Conservation (phyloP, 495 filamentous ascomycete genomes). For the Massariosphaeria phaeospora region DNA sequence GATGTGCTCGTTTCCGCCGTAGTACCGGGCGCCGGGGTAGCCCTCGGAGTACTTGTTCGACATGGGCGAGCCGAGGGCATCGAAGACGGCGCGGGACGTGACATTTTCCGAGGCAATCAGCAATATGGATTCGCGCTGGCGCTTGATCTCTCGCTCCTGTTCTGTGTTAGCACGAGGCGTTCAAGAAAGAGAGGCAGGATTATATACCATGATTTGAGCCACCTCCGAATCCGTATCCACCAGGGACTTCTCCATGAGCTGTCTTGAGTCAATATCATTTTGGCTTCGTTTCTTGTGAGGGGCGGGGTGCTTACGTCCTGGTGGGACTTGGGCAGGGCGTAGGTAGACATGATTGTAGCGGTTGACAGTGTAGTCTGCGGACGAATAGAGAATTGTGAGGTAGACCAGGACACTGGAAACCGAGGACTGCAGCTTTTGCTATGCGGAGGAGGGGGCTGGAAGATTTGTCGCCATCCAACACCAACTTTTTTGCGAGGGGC, state of each 20-base stretch:
- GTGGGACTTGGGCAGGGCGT: conserved; percentile 85
- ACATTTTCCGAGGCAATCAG: conserved; percentile 94
- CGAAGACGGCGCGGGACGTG: conserved; percentile 82
- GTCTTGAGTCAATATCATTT: conserved; percentile 50
- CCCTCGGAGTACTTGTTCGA: conserved; percentile 99
- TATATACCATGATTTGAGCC: conserved; percentile 81
- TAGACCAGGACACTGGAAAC: neutral
- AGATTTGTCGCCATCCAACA: neutral
- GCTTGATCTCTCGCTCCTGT: conserved; percentile 91
- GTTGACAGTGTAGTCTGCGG: conserved; percentile 3
- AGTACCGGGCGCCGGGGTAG: conserved; percentile 97
- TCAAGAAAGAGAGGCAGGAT: too few relatives aligned
- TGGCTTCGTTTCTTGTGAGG: neutral
- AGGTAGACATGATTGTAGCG: conserved; percentile 45
- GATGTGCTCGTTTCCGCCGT: conserved; percentile 98
- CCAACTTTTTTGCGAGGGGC: conserved; percentile 23
- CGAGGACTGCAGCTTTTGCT: neutral
- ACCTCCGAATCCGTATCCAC: conserved; percentile 85
- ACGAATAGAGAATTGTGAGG: neutral
- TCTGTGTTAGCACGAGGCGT: conserved; percentile 4
- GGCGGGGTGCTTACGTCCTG: conserved; percentile 63
- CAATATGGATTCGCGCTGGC: conserved; percentile 96
- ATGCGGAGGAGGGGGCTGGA: neutral
- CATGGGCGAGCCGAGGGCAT: conserved; percentile 85
- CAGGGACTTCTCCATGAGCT: conserved; percentile 89